These are phyloP conservation scores for Cyclanthera cordifolia DNA, from an alignment of 306 rosid genomes.

Conservation along the genomic window DNA sequence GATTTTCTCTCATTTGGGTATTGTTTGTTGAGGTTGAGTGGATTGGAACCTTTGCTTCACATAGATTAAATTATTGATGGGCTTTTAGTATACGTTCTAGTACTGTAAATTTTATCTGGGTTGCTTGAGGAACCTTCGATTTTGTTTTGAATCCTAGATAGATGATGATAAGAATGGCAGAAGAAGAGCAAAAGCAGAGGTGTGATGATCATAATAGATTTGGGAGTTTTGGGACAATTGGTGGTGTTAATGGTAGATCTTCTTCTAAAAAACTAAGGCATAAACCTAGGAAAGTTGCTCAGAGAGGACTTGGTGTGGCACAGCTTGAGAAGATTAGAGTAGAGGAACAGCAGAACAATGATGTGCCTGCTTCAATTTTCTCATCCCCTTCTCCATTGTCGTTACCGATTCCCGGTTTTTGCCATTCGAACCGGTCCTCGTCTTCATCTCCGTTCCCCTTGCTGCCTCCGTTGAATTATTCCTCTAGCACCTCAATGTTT, in stretches of 20 bases:
- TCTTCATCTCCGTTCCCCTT: background rate
- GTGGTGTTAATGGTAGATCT: slow-evolving; percentile 25
- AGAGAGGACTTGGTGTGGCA: slow-evolving; percentile 92
- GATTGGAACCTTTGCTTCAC: background rate
- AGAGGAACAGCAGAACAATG: slow-evolving; percentile 53
- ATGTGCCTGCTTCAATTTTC: slow-evolving; percentile 18
- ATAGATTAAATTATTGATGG: background rate
- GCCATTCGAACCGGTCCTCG: slow-evolving; percentile 26
- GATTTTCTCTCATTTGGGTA: background rate
- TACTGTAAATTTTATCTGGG: background rate
- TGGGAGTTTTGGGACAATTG: slow-evolving; percentile 14
- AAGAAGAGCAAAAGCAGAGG: slow-evolving; percentile 37
- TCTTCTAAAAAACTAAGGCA: slow-evolving; percentile 34
- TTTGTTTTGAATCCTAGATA: slow-evolving; percentile 21
- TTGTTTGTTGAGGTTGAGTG: background rate
- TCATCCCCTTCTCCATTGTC: slow-evolving; percentile 22
- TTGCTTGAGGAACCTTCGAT: slow-evolving; percentile 11
- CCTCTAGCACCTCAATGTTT: slow-evolving; percentile 23
- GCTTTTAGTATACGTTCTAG: background rate
- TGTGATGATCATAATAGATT: slow-evolving; percentile 15
- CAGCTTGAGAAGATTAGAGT: slow-evolving; percentile 72
- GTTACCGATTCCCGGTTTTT: slow-evolving; percentile 24
- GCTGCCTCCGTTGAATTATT: slow-evolving; percentile 17
- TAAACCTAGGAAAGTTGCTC: slow-evolving; percentile 59
- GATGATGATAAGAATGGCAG: slow-evolving; percentile 36